Evolutionary conservation across 2,329 filamentous ascomycete species (phyloP).

Genomic region (Corniculantispora saksenae): DNA sequence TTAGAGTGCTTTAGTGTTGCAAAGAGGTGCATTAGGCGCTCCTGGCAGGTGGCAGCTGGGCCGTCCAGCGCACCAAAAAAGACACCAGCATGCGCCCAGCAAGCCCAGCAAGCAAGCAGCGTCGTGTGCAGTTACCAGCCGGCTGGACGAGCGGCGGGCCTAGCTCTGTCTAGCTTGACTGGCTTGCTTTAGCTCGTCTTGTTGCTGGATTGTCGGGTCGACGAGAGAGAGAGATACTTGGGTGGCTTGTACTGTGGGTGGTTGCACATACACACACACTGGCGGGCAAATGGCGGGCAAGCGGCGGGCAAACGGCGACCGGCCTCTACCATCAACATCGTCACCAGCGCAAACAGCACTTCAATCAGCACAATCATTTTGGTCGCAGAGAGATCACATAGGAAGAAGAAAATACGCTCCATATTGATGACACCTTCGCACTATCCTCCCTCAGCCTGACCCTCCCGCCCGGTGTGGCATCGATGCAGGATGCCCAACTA

Average conservation of each 20-base stretch:
- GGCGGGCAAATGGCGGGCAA: too few relatives aligned
- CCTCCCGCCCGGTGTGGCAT: constrained; percentile 12
- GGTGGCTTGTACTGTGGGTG: not conserved
- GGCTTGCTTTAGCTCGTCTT: not conserved
- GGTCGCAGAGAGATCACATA: not conserved
- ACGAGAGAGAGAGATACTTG: not conserved
- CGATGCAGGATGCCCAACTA: constrained; percentile 12
- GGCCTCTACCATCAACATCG: too few relatives aligned
- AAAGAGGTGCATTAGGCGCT: not conserved
- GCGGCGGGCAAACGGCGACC: too few relatives aligned
- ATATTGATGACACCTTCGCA: not conserved
- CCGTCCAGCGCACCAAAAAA: not conserved
- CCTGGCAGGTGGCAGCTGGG: not conserved
- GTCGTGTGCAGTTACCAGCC: not conserved
- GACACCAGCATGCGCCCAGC: not conserved
- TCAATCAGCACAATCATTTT: not conserved
- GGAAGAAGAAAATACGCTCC: not conserved
- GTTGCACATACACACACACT: too few relatives aligned
- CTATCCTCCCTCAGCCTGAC: constrained; percentile 5
- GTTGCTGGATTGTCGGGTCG: not conserved
- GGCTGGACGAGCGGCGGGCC: not conserved
- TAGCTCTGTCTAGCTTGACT: not conserved
- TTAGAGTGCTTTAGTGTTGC: not conserved
- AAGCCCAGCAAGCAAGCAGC: too few relatives aligned
- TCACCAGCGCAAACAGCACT: not conserved